phyloP scores from a whole-genome alignment of 2,329 filamentous ascomycete genomes.

The Cordyceps javanica region DNA sequence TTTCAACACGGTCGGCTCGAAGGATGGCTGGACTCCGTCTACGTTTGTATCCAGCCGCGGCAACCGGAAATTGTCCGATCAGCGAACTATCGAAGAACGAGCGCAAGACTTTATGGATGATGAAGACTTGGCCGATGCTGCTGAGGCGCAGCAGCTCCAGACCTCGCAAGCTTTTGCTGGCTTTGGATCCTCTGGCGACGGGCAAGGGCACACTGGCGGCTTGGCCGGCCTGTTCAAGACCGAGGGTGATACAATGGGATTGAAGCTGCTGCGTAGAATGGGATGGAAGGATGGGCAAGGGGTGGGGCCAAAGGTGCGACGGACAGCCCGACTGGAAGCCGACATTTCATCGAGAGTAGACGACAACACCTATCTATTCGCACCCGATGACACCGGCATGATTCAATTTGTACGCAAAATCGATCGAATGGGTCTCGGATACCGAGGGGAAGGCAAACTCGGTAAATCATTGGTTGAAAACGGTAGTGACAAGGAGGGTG shows the following conservation, averaged over 20 bases:
- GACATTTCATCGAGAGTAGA: slow-evolving; percentile 31
- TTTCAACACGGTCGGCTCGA: slow-evolving; percentile 96
- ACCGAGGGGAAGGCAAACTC: slow-evolving; percentile 52
- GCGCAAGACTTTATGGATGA: slow-evolving; percentile 97
- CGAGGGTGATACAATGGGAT: slow-evolving; percentile 78
- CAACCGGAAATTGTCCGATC: slow-evolving; percentile 64
- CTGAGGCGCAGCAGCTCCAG: slow-evolving; percentile 68
- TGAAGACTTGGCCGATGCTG: slow-evolving; percentile 83
- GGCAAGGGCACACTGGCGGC: slow-evolving; percentile 39
- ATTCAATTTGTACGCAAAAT: slow-evolving; percentile 60
- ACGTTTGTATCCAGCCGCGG: slow-evolving; percentile 86
- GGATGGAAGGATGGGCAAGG: slow-evolving; percentile 95
- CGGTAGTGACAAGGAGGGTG: slow-evolving; percentile 40
- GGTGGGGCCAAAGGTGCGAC: slow-evolving; percentile 77
- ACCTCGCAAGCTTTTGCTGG: slow-evolving; percentile 70
- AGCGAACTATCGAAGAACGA: slow-evolving; percentile 45
- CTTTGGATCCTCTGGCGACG: slow-evolving; percentile 60
- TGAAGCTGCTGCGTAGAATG: slow-evolving; percentile 82
- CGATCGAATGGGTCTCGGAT: slow-evolving; percentile 66
- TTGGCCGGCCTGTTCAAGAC: slow-evolving; percentile 63
- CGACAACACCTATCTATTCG: slow-evolving; percentile 64
- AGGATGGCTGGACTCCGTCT: slow-evolving; percentile 93
- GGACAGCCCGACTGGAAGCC: slow-evolving; percentile 60
- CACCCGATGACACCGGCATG: slow-evolving; percentile 71
- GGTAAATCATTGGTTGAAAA: slow-evolving; percentile 28